phyloP scores from a whole-genome alignment of 495 filamentous ascomycete species.

The Aspergillus avenaceus region DNA sequence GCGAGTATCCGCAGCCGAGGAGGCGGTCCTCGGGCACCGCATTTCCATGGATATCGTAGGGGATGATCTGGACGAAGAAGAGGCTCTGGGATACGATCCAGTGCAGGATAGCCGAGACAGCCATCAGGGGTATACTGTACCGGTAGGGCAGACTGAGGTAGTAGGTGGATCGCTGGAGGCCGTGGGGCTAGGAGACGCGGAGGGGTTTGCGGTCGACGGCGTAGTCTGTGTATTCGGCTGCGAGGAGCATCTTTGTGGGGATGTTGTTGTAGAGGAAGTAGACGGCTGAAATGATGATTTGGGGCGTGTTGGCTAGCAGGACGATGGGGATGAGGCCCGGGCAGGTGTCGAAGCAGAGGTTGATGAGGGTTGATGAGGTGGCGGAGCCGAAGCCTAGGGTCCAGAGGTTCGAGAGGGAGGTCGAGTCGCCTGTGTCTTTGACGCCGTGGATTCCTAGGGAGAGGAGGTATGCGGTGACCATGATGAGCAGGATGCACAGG shows the following conservation, averaged over 20 bases:
- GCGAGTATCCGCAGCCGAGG: conserved; percentile 28
- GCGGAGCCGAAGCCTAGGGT: conserved; percentile 27
- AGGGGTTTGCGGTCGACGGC: conserved; percentile 25
- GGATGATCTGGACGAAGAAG: conserved; percentile 29
- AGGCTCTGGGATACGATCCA: conserved; percentile 39
- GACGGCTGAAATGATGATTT: conserved; percentile 34
- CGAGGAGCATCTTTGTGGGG: conserved; percentile 32
- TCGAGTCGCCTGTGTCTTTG: no score
- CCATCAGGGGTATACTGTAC: conserved; percentile 35
- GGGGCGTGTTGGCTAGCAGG: conserved; percentile 35
- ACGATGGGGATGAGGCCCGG: conserved; percentile 10
- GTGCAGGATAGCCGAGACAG: conserved; percentile 29
- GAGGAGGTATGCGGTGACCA: no score
- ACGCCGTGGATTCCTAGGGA: conserved; percentile 4
- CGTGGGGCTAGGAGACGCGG: conserved; percentile 37
- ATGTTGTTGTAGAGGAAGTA: conserved; percentile 36
- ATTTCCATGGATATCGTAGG: conserved; percentile 1
- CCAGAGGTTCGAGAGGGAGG: neutral
- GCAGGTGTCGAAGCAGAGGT: neutral
- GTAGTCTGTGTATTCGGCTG: conserved; percentile 24
- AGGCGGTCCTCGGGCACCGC: conserved; percentile 7
- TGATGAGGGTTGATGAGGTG: conserved; percentile 9
- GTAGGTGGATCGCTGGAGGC: conserved; percentile 43
- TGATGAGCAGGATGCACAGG: no score
- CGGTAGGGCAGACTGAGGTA: conserved; percentile 44